Percentiles rank a stretch among this genome's conserved stretches.
phyloP scores from a whole-genome alignment of 129 eudicot species.

The Escallonia rubra region DNA sequence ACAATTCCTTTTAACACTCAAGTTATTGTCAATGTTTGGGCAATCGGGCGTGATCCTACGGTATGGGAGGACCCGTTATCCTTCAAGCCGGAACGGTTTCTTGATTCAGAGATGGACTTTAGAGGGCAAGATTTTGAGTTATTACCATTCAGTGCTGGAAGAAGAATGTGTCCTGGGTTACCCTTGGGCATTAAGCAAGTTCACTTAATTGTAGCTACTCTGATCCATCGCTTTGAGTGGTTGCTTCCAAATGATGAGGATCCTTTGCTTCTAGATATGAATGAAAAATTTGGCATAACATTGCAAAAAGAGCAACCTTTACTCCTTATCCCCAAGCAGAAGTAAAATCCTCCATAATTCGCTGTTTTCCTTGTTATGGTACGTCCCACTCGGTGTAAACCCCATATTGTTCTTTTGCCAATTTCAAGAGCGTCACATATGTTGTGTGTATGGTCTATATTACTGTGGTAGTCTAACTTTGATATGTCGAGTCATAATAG shows the following conservation, averaged over 20 bases:
- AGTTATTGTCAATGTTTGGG: slow-evolving; percentile 52
- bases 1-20: slow-evolving; percentile 31
- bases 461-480: no score
- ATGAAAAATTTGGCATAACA: slow-evolving; percentile 15
- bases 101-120: slow-evolving; percentile 34
- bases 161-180: slow-evolving; percentile 64
- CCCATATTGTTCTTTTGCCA: no score
- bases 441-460: not conserved
- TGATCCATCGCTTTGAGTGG: slow-evolving; percentile 27
- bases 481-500: not conserved
- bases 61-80: slow-evolving; percentile 45
- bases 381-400: no score
- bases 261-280: slow-evolving; percentile 24
- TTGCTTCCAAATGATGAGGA: slow-evolving; percentile 16
- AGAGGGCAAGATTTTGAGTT: slow-evolving; percentile 54
- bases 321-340: slow-evolving; percentile 9
- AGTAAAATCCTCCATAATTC: not conserved
- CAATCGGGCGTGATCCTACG: slow-evolving; percentile 45
- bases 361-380: slow-evolving; percentile 8
- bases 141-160: slow-evolving; percentile 53
- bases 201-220: slow-evolving; percentile 37
- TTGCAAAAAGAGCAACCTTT: slow-evolving; percentile 20
- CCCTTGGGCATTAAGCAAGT: slow-evolving; percentile 40
- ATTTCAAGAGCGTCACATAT: not conserved
- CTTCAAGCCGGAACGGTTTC: slow-evolving; percentile 47